These are phyloP conservation scores for Cryptosporidium sp. DNA, from an alignment of 169 alveolate genomes.

Conservation along the genomic window DNA sequence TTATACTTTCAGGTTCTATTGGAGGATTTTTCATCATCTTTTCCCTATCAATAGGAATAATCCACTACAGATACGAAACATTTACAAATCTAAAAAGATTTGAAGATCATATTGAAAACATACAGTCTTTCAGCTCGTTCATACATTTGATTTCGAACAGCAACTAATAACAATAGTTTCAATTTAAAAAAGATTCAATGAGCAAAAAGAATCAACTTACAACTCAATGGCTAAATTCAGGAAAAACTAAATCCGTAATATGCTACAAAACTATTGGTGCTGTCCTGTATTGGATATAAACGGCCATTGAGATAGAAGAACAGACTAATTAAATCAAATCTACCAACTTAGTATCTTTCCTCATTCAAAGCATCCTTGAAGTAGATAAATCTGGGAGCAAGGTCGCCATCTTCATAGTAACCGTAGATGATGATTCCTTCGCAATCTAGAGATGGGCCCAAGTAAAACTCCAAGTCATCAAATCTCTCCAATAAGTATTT, in stretches of 20 bases:
- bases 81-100: conserved; percentile 10
- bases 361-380: conserved; percentile 91
- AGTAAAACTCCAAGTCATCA: conserved; percentile 91
- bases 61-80: conserved; percentile 54
- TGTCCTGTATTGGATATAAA: neutral
- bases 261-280: neutral
- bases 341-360: conserved; percentile 85
- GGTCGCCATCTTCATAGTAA: conserved; percentile 93
- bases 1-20: conserved; percentile 11
- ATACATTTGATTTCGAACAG: conserved; percentile 23
- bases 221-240: conserved; percentile 4
- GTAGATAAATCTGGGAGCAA: conserved; percentile 92
- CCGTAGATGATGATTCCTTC: conserved; percentile 91
- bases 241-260: neutral
- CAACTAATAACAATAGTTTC: neutral
- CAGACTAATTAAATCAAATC: conserved; percentile 1
- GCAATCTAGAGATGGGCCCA: conserved; percentile 91
- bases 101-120: conserved; percentile 36
- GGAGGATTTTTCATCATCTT: conserved; percentile 42
- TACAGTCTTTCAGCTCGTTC: conserved; percentile 30
- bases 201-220: neutral
- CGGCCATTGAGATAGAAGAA: neutral
- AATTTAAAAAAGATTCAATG: neutral
- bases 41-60: conserved; percentile 19
- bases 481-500: conserved; percentile 89